Conservation (phyloP, 106 monocot genomes). For the Xerophyta viscosa region DNA sequence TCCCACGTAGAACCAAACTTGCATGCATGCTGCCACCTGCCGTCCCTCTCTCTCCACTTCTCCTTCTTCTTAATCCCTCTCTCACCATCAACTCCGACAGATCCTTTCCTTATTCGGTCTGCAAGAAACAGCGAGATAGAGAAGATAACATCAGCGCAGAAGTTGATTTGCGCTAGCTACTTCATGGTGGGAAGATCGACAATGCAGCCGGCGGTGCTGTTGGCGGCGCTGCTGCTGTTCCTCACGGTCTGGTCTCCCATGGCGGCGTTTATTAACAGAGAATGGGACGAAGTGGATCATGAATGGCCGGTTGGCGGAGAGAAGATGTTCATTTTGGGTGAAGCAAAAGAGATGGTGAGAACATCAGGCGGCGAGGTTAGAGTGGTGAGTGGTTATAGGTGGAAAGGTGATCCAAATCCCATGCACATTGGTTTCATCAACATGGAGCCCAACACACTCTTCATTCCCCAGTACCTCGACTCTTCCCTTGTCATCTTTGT, state of each 20-base stretch:
- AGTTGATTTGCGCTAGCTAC: too few relatives aligned
- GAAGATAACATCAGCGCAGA: too few relatives aligned
- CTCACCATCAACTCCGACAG: background rate
- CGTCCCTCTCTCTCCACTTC: background rate
- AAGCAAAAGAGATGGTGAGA: conserved; percentile 36
- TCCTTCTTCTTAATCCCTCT: background rate
- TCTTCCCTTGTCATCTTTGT: conserved; percentile 62
- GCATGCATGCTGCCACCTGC: conserved; percentile 1
- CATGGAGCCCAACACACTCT: conserved; percentile 81
- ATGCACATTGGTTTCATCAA: conserved; percentile 77
- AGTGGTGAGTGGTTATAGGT: conserved; percentile 24
- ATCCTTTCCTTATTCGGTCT: too few relatives aligned
- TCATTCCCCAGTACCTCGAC: conserved; percentile 87
- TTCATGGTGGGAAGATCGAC: background rate
- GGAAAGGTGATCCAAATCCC: conserved; percentile 1
- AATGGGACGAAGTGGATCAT: background rate
- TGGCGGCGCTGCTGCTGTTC: background rate
- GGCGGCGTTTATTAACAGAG: background rate
- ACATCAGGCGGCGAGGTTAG: conserved; percentile 43
- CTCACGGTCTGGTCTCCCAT: background rate
- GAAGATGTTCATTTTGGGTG: conserved; percentile 26
- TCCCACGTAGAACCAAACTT: too few relatives aligned
- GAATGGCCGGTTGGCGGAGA: background rate
- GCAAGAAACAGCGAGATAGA: too few relatives aligned
- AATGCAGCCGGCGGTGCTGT: background rate